Evolutionary conservation across 495 filamentous ascomycete species (phyloP).

Genomic region (Penicillium simplicissimum): DNA sequence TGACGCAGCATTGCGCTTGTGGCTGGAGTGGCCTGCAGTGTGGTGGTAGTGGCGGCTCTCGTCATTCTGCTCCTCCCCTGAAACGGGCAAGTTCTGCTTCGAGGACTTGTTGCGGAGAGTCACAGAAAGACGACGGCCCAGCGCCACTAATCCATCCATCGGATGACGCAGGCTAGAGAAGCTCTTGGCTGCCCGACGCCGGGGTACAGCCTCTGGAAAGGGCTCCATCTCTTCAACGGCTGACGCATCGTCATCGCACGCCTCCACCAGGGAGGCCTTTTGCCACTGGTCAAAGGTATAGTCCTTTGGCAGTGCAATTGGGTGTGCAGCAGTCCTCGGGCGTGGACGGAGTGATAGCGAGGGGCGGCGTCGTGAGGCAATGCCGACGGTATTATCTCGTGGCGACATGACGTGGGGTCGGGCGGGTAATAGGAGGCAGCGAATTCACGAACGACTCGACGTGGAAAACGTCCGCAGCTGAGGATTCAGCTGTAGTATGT

Average conservation of each 20-base stretch:
- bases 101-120: slow-evolving; percentile 46
- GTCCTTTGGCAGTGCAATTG: slow-evolving; percentile 24
- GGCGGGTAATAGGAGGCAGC: background rate
- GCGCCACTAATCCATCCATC: slow-evolving; percentile 46
- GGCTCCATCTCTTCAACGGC: slow-evolving; percentile 41
- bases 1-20: slow-evolving; percentile 24
- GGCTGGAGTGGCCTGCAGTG: slow-evolving; percentile 10
- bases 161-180: slow-evolving; percentile 50
- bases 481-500: background rate
- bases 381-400: slow-evolving; percentile 28
- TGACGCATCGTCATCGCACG: slow-evolving; percentile 27
- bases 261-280: slow-evolving; percentile 31
- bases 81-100: slow-evolving; percentile 29
- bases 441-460: background rate
- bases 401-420: slow-evolving; percentile 36
- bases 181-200: slow-evolving; percentile 44
- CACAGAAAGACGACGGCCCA: slow-evolving; percentile 48
- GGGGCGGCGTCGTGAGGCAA: slow-evolving; percentile 38
- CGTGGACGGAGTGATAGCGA: slow-evolving; percentile 41
- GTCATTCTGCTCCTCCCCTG: slow-evolving; percentile 20
- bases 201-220: slow-evolving; percentile 37
- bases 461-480: background rate
- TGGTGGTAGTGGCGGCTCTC: slow-evolving; percentile 18
- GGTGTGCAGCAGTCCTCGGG: slow-evolving; percentile 35
- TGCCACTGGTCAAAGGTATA: slow-evolving; percentile 31